Base-by-base conservation (phyloP, 129 eudicot species). In the Centaurea solstitialis region DNA sequence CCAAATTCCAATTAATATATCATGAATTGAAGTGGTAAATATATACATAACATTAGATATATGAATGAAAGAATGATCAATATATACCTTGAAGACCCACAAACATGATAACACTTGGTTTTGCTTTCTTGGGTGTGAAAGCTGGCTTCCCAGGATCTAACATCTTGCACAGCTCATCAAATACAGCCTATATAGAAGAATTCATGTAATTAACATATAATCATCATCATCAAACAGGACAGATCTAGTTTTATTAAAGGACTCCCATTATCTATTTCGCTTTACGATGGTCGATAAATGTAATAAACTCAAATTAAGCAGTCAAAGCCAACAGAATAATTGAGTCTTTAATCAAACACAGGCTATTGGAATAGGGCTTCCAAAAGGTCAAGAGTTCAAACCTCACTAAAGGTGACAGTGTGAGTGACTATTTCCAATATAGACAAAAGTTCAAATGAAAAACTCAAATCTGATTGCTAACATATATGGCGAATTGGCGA, bases 131-230 rank as follows among this genome's bases (percentile, higher is more conserved):
- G 8, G 93, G 98, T 45, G 92, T 87, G 83, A 91, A 96, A 15
- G 97, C 72, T 57, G 98, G 93, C 91, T 93, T 96, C 83, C 99
- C 99, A 11, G 97, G 93, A 89, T 96, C 99, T 90, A 96, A 80
- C 76, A 96, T 96, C 81, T 93, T 93, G 87, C 99, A 96, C 15
- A 96, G 94, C 90, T 96, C 98, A 0, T 80, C 89, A 74, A 91
- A 96, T 12, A 96, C 82, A 22, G 99, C 99, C 99, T 26, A 26
- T 26, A 26, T 96, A 72, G 7, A 79, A 40, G 68, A 79, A 70
- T 74, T 28, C 24, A 40, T 26, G 30, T 26, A 26, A 26, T 26
- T 26, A 26, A 26, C 2, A 26, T 26, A 26, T 26, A n/a, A 74
- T 12, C 35, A 1, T 26, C 35, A 1, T 26, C 11, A 50, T 78